Evolutionary conservation across 2,329 filamentous ascomycete species (phyloP).

Genomic region (Escovopsis weberi): DNA sequence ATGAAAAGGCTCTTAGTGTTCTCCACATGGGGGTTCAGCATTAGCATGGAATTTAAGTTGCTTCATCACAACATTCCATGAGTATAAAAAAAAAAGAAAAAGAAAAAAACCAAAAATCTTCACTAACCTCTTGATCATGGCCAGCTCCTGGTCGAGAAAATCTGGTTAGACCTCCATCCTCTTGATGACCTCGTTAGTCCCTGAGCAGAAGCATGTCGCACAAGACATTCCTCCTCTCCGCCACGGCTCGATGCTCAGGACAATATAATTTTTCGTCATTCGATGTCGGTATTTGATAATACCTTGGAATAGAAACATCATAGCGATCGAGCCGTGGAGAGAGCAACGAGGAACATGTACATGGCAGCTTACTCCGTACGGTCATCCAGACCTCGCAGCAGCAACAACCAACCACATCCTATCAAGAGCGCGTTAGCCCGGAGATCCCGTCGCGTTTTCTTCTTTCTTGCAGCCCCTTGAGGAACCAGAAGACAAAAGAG

Average conservation of each 20-base stretch:
- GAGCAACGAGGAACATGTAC: background rate
- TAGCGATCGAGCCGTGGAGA: constrained; percentile 8
- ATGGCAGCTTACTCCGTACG: constrained; percentile 1
- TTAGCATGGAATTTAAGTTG: constrained; percentile 63
- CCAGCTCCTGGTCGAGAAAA: too few relatives aligned
- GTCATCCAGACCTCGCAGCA: background rate
- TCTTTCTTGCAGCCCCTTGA: too few relatives aligned
- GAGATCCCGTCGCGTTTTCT: background rate
- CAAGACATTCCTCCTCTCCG: too few relatives aligned
- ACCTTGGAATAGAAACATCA: constrained; percentile 22
- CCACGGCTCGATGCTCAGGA: constrained; percentile 12
- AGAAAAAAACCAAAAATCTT: constrained; percentile 6
- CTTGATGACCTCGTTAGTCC: background rate
- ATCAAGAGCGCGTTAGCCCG: constrained; percentile 10
- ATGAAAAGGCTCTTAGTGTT: constrained; percentile 64
- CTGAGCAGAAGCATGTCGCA: background rate
- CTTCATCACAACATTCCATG: constrained; percentile 42
- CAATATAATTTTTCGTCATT: constrained; percentile 24
- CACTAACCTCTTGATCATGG: too few relatives aligned
- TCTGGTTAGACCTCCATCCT: too few relatives aligned
- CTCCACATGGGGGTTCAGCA: constrained; percentile 55
- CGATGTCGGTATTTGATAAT: constrained; percentile 32
- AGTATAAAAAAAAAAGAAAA: constrained; percentile 8
- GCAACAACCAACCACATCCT: too few relatives aligned
- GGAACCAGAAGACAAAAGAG: constrained; percentile 4